Percentiles rank a stretch among this genome's conserved stretches.
Evolutionary conservation across 148 eudicot genomes (phyloP).

Genomic region (Arbutus unedo): DNA sequence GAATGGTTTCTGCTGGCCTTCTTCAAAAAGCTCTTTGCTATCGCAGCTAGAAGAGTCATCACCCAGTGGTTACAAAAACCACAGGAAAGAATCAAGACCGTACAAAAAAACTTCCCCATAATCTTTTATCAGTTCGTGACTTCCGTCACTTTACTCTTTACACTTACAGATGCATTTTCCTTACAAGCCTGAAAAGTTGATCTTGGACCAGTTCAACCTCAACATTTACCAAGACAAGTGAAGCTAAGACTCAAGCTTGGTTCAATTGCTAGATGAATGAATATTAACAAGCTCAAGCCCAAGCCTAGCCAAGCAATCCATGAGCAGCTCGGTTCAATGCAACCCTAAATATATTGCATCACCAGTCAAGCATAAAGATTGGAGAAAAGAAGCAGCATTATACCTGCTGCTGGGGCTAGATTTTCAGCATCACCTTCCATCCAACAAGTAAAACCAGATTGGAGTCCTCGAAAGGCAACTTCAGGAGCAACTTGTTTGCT

Average conservation of each 20-base stretch:
- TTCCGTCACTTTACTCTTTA: background rate
- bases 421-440: conserved; percentile 26
- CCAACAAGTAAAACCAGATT: conserved; percentile 25
- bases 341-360: conserved; percentile 2
- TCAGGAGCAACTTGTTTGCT: conserved; percentile 17
- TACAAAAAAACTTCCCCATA: background rate
- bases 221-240: background rate
- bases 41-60: background rate
- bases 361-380: background rate
- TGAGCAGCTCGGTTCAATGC: background rate
- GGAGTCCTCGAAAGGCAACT: conserved; percentile 16
- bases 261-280: background rate
- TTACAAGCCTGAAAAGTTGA: background rate
- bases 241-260: conserved; percentile 1
- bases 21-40: background rate
- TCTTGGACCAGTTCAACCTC: background rate
- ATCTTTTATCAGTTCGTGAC: background rate
- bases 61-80: background rate
- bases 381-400: background rate
- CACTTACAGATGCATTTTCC: background rate
- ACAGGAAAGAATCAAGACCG: background rate
- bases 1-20: no score
- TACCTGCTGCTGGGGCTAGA: conserved; percentile 26
- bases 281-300: background rate
- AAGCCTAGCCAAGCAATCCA: background rate